phyloP scores from a whole-genome alignment of 1,284 basidiomycete species.

The Ganoderma lingzhi region DNA sequence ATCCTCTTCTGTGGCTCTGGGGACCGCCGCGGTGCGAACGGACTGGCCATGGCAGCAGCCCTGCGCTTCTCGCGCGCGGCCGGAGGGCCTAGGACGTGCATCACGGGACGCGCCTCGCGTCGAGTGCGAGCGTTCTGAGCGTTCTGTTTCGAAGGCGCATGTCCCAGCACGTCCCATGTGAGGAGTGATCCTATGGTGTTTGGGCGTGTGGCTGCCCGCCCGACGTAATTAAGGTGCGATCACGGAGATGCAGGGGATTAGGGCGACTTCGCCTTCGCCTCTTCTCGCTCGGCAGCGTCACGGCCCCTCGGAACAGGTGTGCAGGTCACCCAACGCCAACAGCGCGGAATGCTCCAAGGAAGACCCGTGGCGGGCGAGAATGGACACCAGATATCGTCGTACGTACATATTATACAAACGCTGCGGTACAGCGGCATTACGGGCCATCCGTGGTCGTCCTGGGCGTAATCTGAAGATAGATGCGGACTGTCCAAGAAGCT shows the following conservation, averaged over 20 bases:
- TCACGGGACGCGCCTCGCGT: slow-evolving; percentile 33
- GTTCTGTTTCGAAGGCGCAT: slow-evolving; percentile 33
- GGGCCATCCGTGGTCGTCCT: slow-evolving; percentile 18
- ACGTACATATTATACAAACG: slow-evolving; percentile 33
- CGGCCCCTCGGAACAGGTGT: slow-evolving; percentile 21
- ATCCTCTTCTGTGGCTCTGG: slow-evolving; percentile 12
- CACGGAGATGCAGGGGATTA: slow-evolving; percentile 28
- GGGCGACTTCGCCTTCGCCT: slow-evolving; percentile 25
- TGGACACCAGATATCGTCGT: slow-evolving; percentile 32
- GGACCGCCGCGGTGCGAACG: slow-evolving; percentile 11
- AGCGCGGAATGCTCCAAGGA: slow-evolving; percentile 27
- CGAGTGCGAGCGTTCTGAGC: slow-evolving; percentile 13
- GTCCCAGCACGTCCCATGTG: slow-evolving; percentile 30
- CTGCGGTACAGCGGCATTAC: slow-evolving; percentile 30
- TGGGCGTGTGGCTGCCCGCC: slow-evolving; percentile 26
- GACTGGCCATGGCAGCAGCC: slow-evolving; percentile 7
- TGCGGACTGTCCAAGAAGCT: slow-evolving; percentile 17
- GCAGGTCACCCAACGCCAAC: slow-evolving; percentile 23
- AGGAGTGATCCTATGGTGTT: slow-evolving; percentile 27
- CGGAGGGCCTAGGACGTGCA: neutral
- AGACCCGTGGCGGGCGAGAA: slow-evolving; percentile 27
- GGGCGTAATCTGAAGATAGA: neutral
- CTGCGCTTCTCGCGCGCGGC: slow-evolving; percentile 2
- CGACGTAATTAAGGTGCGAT: slow-evolving; percentile 22
- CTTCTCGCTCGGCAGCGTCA: slow-evolving; percentile 24